Percentiles rank a stretch among this genome's conserved stretches.
Evolutionary conservation across 257 asterid genomes (phyloP).

Genomic region (Solanum pinnatisectum): DNA sequence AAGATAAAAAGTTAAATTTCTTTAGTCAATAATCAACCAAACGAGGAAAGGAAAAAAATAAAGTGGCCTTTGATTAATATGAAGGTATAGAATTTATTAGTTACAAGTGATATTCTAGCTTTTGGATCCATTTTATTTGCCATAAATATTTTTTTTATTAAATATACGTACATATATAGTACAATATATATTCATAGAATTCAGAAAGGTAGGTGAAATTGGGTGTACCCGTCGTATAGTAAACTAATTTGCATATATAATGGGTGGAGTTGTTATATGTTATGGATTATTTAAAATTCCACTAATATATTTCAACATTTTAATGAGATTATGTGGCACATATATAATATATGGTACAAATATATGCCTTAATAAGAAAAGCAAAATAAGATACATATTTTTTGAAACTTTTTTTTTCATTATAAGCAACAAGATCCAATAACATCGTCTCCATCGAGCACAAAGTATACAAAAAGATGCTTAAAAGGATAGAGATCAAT

Average conservation of each 20-base stretch:
- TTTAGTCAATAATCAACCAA: not conserved
- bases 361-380: not conserved
- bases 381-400: not conserved
- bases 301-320: not conserved
- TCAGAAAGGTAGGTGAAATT: not conserved
- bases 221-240: not conserved
- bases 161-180: not conserved
- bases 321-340: not conserved
- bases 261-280: not conserved
- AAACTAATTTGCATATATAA: not conserved
- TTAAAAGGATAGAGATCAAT: not conserved
- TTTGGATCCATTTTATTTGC: not conserved
- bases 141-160: no score
- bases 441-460: not conserved
- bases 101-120: not conserved
- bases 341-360: no score
- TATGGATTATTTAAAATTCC: not conserved
- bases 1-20: not conserved
- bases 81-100: not conserved
- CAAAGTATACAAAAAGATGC: not conserved
- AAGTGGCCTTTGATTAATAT: not conserved
- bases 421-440: not conserved
- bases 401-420: not conserved
- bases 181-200: not conserved
- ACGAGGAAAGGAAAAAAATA: not conserved